Conservation (phyloP, 345 rosid genomes). For the Lagerstroemia speciosa region DNA sequence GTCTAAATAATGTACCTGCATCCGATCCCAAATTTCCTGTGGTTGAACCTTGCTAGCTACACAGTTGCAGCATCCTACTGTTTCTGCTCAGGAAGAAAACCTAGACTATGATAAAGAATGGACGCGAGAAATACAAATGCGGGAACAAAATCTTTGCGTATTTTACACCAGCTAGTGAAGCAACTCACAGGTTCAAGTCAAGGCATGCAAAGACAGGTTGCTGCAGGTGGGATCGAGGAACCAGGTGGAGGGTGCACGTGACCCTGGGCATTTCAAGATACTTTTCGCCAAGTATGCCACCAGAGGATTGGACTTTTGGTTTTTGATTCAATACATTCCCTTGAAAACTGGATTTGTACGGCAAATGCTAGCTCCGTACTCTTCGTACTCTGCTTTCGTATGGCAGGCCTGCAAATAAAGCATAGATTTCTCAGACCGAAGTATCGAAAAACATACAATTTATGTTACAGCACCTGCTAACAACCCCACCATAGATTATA, state of each 20-base stretch:
- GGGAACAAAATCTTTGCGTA: conserved; percentile 1
- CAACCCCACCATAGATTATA: background rate
- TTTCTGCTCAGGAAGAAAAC: conserved; percentile 4
- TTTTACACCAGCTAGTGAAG: conserved; percentile 4
- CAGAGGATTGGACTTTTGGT: background rate
- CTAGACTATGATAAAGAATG: conserved; percentile 12
- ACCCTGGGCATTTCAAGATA: background rate
- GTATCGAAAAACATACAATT: background rate
- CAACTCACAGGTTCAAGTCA: background rate
- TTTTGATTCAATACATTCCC: conserved; percentile 70
- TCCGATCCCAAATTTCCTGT: background rate
- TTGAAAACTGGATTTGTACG: conserved; percentile 99
- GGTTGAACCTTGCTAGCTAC: background rate
- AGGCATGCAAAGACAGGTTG: background rate
- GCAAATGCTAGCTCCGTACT: conserved; percentile 96
- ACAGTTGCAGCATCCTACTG: conserved; percentile 1
- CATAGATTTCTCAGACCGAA: background rate
- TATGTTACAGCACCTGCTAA: background rate
- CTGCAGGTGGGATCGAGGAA: background rate
- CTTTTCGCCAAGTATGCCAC: background rate
- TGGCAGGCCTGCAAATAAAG: conserved; percentile 66
- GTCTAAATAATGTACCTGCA: no score
- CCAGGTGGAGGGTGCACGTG: background rate
- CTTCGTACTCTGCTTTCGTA: conserved; percentile 95
- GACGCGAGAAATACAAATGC: conserved; percentile 1